A percentile compares a stretch with the other conserved stretches of the same genome.
These are phyloP conservation scores for Wallacemonas sp. DNA, from an alignment of 208 protist genomes.

Conservation along the genomic window DNA sequence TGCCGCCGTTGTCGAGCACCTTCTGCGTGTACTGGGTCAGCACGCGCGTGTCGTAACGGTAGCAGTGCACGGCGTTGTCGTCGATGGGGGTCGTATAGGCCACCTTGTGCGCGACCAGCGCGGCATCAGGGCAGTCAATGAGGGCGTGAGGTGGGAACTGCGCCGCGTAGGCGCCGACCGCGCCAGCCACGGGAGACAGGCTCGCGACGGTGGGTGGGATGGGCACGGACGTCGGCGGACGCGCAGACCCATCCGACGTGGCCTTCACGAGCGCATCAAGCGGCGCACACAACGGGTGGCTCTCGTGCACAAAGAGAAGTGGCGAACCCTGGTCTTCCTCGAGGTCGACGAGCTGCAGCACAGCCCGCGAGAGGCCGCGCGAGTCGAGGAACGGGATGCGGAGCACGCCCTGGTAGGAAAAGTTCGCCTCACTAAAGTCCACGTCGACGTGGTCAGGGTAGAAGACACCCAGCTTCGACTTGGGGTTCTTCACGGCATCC, in stretches of 20 bases:
- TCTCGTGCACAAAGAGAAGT: slow-evolving; percentile 78
- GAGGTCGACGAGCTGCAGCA: slow-evolving; percentile 63
- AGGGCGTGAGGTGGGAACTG: slow-evolving; percentile 64
- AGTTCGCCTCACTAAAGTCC: slow-evolving; percentile 97
- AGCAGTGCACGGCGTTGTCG: slow-evolving; percentile 65
- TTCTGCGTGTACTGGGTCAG: slow-evolving; percentile 51
- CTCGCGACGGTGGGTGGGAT: slow-evolving; percentile 42
- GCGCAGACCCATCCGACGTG: background rate
- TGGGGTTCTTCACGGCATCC: slow-evolving; percentile 87
- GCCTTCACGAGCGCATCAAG: slow-evolving; percentile 33
- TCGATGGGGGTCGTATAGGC: slow-evolving; percentile 46
- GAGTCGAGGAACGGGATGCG: slow-evolving; percentile 89
- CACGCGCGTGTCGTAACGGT: slow-evolving; percentile 56
- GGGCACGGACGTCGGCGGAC: slow-evolving; percentile 15
- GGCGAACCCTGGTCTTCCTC: slow-evolving; percentile 73
- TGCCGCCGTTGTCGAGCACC: slow-evolving; percentile 30
- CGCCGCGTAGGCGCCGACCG: slow-evolving; percentile 50
- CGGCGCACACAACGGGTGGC: slow-evolving; percentile 29
- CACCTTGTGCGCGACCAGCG: slow-evolving; percentile 38
- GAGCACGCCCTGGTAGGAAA: slow-evolving; percentile 92
- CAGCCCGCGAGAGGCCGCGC: slow-evolving; percentile 51
- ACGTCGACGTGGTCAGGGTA: slow-evolving; percentile 97
- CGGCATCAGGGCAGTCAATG: slow-evolving; percentile 73
- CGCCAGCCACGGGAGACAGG: slow-evolving; percentile 64
- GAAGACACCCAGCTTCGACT: slow-evolving; percentile 95